Evolutionary conservation across 2,329 filamentous ascomycete genomes (phyloP).

Genomic region (Esteya vermicola): DNA sequence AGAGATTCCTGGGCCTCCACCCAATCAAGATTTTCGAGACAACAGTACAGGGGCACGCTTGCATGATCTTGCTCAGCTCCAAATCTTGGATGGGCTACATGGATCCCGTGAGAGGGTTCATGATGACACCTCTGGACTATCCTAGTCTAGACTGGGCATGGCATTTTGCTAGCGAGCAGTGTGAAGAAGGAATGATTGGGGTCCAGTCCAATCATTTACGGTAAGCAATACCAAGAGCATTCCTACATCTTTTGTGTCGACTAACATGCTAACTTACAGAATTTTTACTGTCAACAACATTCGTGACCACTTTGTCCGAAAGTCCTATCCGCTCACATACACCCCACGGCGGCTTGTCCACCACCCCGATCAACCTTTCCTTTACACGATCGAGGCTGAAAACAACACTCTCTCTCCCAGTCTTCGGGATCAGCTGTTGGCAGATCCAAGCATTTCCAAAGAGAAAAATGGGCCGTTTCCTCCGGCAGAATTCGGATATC

Average conservation of each 20-base stretch:
- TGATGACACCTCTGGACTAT: constrained; percentile 84
- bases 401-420: constrained; percentile 77
- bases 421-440: constrained; percentile 60
- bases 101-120: constrained; percentile 74
- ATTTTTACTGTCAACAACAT: constrained; percentile 88
- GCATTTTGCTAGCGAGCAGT: constrained; percentile 94
- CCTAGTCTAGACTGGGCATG: constrained; percentile 82
- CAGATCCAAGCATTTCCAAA: constrained; percentile 56
- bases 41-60: constrained; percentile 70
- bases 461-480: constrained; percentile 56
- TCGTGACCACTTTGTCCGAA: constrained; percentile 72
- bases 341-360: constrained; percentile 80
- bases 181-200: constrained; percentile 83
- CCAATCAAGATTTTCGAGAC: constrained; percentile 83
- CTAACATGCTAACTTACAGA: constrained; percentile 30
- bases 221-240: constrained; percentile 44
- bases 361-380: constrained; percentile 75
- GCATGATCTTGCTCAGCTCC: constrained; percentile 80
- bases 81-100: constrained; percentile 94
- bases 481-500: constrained; percentile 78
- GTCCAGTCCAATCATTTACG: constrained; percentile 79
- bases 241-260: constrained; percentile 26
- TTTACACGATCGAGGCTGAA: constrained; percentile 89
- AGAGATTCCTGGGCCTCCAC: constrained; percentile 86
- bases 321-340: constrained; percentile 74